Evolutionary conservation across 1,284 basidiomycete genomes (phyloP).

Genomic region (Phellinidium pouzarii): DNA sequence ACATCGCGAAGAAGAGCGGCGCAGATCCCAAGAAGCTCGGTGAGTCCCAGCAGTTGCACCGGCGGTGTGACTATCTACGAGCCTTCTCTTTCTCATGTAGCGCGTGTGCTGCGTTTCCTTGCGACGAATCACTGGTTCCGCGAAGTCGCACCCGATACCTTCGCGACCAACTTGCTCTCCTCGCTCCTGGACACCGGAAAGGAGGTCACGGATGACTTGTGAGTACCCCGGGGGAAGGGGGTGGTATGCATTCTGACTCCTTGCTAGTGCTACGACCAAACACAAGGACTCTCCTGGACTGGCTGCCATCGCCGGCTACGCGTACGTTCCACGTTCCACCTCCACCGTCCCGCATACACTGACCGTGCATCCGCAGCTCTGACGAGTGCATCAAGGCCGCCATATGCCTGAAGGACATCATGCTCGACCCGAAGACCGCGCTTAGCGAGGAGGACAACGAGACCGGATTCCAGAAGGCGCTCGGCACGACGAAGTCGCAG

Average conservation of each 20-base stretch:
- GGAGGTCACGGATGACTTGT: constrained; percentile 5
- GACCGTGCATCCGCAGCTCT: constrained; percentile 18
- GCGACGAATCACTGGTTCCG: constrained; percentile 22
- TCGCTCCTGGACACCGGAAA: constrained; percentile 21
- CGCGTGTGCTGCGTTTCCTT: constrained; percentile 21
- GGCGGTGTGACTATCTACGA: neutral
- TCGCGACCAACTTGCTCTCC: constrained; percentile 21
- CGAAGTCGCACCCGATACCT: constrained; percentile 20
- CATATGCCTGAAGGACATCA: constrained; percentile 29
- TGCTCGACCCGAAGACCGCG: constrained; percentile 28
- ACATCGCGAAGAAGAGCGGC: constrained; percentile 19
- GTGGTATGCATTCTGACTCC: neutral
- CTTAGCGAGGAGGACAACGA: constrained; percentile 26
- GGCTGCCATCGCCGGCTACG: constrained; percentile 15
- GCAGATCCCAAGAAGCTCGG: constrained; percentile 22
- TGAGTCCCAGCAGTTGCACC: constrained; percentile 5
- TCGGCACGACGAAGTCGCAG: constrained; percentile 23
- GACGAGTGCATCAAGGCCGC: constrained; percentile 29
- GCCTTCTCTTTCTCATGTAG: constrained; percentile 1
- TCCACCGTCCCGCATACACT: neutral
- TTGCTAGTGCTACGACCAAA: constrained; percentile 1
- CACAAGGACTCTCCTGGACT: constrained; percentile 11
- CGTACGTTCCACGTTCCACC: neutral
- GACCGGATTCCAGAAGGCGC: constrained; percentile 28
- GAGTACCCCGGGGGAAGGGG: neutral